These are phyloP conservation scores for Talaromyces rugulosus DNA, from an alignment of 2,329 filamentous ascomycete genomes.

Conservation along the genomic window DNA sequence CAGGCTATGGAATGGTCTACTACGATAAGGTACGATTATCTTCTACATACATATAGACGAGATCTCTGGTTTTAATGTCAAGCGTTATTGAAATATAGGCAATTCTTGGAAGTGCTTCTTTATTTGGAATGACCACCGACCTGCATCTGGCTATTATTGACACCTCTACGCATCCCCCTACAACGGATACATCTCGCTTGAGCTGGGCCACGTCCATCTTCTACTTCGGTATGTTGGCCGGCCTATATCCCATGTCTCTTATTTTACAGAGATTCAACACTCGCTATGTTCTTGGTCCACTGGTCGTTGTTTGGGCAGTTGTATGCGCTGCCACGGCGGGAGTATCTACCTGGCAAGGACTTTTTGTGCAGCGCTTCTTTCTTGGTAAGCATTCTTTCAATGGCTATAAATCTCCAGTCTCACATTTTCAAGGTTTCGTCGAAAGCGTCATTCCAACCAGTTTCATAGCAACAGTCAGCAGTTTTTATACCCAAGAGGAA, in stretches of 20 bases:
- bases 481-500: conserved; percentile 63
- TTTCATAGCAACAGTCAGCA: conserved; percentile 61
- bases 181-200: conserved; percentile 62
- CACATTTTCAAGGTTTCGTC: conserved; percentile 41
- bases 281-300: conserved; percentile 57
- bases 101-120: conserved; percentile 66
- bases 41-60: background rate
- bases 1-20: conserved; percentile 61
- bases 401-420: background rate
- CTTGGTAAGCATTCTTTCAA: conserved; percentile 29
- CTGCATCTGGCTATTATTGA: conserved; percentile 56
- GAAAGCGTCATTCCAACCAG: conserved; percentile 63
- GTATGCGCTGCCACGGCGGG: conserved; percentile 67
- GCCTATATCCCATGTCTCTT: conserved; percentile 70
- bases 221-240: conserved; percentile 75
- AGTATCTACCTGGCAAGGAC: conserved; percentile 58
- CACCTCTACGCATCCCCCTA: conserved; percentile 49
- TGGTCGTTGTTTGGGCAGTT: conserved; percentile 57
- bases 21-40: conserved; percentile 56
- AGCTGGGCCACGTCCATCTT: conserved; percentile 76
- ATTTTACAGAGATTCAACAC: conserved; percentile 64
- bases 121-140: conserved; percentile 73
- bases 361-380: conserved; percentile 65
- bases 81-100: conserved; percentile 42
- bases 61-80: background rate